phyloP scores from a whole-genome alignment of 805 yeast species.

The Teunomyces aglyptinius region DNA sequence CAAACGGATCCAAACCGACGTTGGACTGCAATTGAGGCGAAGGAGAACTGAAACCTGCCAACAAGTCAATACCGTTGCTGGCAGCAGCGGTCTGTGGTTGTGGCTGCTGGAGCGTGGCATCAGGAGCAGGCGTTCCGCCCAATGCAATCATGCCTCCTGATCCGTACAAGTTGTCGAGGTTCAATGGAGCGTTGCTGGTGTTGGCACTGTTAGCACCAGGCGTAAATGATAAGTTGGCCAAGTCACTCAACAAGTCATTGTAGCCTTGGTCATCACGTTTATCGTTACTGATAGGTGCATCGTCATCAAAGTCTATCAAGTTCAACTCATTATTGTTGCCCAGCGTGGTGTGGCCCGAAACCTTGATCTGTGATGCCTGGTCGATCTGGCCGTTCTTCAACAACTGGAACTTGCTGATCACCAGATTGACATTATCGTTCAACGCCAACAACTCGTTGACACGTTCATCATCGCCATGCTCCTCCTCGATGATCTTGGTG shows the following conservation, averaged over 20 bases:
- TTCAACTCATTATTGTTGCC: constrained; percentile 31
- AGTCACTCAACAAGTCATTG: constrained; percentile 72
- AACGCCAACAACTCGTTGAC: constrained; percentile 64
- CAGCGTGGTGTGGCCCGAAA: constrained; percentile 17
- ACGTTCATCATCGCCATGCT: constrained; percentile 62
- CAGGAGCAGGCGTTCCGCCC: constrained; percentile 18
- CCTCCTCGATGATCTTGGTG: constrained; percentile 80
- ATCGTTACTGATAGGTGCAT: constrained; percentile 33
- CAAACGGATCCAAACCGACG: constrained; percentile 41
- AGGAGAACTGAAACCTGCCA: constrained; percentile 40
- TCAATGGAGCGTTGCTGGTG: constrained; percentile 18
- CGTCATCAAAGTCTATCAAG: constrained; percentile 45
- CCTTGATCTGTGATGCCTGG: constrained; percentile 35
- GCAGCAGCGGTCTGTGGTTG: constrained; percentile 10
- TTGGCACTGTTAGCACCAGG: constrained; percentile 18
- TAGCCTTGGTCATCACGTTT: constrained; percentile 41
- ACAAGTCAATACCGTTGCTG: constrained; percentile 23
- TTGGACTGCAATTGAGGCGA: constrained; percentile 38
- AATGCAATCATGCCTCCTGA: constrained; percentile 51
- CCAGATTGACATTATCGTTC: constrained; percentile 71
- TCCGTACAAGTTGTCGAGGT: constrained; percentile 43
- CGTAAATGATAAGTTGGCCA: constrained; percentile 60
- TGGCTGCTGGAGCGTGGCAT: constrained; percentile 16
- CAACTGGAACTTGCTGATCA: constrained; percentile 63
- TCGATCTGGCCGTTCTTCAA: constrained; percentile 62